Conservation (phyloP, 495 filamentous ascomycete species). For the Penicillium steckii region DNA sequence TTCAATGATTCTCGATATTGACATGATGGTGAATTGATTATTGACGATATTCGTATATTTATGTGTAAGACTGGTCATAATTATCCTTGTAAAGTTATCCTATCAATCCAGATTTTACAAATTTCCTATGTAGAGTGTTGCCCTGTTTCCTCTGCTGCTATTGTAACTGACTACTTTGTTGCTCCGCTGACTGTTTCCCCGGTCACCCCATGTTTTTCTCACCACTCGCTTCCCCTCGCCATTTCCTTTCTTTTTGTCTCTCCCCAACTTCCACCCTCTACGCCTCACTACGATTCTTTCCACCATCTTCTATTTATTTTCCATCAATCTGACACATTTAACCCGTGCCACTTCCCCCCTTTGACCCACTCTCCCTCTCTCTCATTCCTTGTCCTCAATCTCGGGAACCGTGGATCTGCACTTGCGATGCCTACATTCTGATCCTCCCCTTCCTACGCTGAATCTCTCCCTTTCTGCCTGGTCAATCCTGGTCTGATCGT, state of each 20-base stretch:
- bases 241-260: neutral
- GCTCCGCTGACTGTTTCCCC: neutral
- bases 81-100: no score
- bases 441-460: neutral
- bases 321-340: conserved; percentile 10
- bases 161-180: neutral
- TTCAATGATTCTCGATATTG: no score
- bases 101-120: no score
- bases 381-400: conserved; percentile 3
- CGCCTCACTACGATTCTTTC: neutral
- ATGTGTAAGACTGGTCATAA: no score
- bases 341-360: conserved; percentile 2
- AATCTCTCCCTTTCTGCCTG: neutral
- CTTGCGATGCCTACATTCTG: conserved; percentile 4
- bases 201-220: conserved; percentile 1
- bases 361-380: conserved; percentile 8
- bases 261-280: neutral
- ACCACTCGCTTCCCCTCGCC: conserved; percentile 1
- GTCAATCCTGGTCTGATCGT: neutral
- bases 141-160: neutral
- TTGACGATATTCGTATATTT: no score
- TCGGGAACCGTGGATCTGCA: conserved; percentile 27
- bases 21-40: no score
- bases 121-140: no score
- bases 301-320: neutral